phyloP scores from a whole-genome alignment of 1,139 yeast species.

The Yamadazyma atmosphaerica region DNA sequence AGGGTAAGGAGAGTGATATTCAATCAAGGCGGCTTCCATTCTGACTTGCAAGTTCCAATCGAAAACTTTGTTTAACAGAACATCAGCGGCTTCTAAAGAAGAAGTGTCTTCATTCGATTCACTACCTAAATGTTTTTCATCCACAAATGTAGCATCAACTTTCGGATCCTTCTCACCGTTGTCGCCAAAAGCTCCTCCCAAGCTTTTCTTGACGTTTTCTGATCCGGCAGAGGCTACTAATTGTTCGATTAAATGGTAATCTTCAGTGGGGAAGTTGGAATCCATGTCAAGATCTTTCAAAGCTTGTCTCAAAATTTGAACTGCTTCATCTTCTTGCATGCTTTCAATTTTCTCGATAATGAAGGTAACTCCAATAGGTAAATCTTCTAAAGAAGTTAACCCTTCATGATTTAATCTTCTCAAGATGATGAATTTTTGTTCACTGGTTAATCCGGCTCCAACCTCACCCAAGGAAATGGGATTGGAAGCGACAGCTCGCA shows the following conservation, averaged over 20 bases:
- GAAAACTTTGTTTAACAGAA: conserved; percentile 22
- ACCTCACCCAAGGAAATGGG: conserved; percentile 25
- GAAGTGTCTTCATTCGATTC: conserved; percentile 33
- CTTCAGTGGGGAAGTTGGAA: conserved; percentile 46
- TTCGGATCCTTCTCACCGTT: conserved; percentile 17
- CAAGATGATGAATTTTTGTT: conserved; percentile 28
- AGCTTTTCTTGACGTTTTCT: conserved; percentile 5
- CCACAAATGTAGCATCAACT: conserved; percentile 14
- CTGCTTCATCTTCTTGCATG: conserved; percentile 39
- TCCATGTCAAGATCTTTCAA: conserved; percentile 45
- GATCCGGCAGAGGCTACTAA: conserved; percentile 15
- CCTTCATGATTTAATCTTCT: conserved; percentile 27
- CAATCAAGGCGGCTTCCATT: conserved; percentile 48
- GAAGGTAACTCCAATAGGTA: conserved; percentile 34
- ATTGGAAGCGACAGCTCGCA: conserved; percentile 21
- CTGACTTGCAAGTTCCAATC: conserved; percentile 34
- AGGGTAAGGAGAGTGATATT: conserved; percentile 62
- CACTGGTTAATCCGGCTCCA: conserved; percentile 22
- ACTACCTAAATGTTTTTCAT: conserved; percentile 20
- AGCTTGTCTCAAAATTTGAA: conserved; percentile 41
- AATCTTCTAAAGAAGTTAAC: conserved; percentile 26
- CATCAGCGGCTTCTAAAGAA: conserved; percentile 49
- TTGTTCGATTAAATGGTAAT: conserved; percentile 23
- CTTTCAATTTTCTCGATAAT: conserved; percentile 39
- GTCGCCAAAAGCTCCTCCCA: conserved; percentile 5